Conservation (phyloP, 163 green algal species). For the Chlorella variabilis region DNA sequence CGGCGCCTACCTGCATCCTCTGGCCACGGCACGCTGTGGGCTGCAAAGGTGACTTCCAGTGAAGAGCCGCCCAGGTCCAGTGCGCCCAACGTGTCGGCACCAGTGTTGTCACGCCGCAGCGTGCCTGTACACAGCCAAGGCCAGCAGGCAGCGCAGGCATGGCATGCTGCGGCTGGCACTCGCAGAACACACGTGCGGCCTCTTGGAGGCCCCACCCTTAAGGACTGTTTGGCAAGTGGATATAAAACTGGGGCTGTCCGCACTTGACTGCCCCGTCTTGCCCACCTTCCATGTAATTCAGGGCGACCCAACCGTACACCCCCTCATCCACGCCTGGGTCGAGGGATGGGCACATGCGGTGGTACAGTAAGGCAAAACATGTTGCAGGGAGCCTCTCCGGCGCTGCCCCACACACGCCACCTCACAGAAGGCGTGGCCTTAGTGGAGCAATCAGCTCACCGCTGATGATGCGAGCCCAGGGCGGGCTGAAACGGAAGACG, state of each 20-base stretch:
- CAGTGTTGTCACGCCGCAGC: neutral
- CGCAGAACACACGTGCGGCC: neutral
- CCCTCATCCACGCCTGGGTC: constrained; percentile 81
- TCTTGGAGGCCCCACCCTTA: no score
- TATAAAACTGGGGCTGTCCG: no score
- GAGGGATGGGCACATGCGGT: no score
- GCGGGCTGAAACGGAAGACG: constrained; percentile 71
- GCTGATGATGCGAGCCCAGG: constrained; percentile 71
- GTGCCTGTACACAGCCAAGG: neutral
- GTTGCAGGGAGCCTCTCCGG: no score
- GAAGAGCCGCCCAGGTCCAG: constrained; percentile 88
- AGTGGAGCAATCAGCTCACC: no score
- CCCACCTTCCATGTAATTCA: constrained; percentile 70
- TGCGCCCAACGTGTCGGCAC: constrained; percentile 53
- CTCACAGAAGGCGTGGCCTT: no score
- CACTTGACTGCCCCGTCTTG: no score
- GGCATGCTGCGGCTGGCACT: neutral
- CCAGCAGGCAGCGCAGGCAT: neutral
- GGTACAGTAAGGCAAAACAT: no score
- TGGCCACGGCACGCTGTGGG: neutral
- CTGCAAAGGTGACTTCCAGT: constrained; percentile 77
- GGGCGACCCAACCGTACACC: constrained; percentile 81
- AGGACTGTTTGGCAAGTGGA: no score
- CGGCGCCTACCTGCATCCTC: constrained; percentile 12
- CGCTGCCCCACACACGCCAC: no score